These are phyloP conservation scores for Venturia nashicola DNA, from an alignment of 2,329 filamentous ascomycete genomes.

Conservation along the genomic window DNA sequence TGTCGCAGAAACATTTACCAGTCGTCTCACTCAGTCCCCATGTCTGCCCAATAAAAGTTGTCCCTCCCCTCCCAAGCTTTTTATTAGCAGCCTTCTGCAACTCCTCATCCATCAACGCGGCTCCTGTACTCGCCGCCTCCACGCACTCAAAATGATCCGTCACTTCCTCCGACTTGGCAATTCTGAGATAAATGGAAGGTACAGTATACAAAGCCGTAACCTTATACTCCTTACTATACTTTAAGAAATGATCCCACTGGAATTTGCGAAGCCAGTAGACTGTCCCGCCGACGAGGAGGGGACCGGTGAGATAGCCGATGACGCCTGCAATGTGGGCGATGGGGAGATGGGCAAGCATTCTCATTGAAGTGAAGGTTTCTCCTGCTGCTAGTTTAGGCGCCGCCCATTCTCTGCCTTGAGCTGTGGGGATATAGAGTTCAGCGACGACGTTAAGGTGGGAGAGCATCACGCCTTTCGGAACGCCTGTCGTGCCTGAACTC, in stretches of 20 bases:
- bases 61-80: constrained; percentile 32
- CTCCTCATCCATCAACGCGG: constrained; percentile 43
- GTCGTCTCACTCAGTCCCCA: constrained; percentile 12
- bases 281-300: constrained; percentile 23
- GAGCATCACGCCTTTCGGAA: constrained; percentile 34
- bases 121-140: constrained; percentile 37
- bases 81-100: constrained; percentile 38
- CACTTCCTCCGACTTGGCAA: constrained; percentile 44
- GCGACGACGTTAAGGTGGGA: constrained; percentile 33
- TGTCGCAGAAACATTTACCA: neutral
- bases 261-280: constrained; percentile 54
- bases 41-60: constrained; percentile 7
- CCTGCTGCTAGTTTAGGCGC: constrained; percentile 9
- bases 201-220: constrained; percentile 47
- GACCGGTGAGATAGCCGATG: constrained; percentile 33
- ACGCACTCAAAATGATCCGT: constrained; percentile 43
- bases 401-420: constrained; percentile 16
- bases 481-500: constrained; percentile 34
- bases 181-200: constrained; percentile 47
- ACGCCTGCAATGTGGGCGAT: constrained; percentile 36
- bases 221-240: constrained; percentile 35
- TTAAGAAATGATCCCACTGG: constrained; percentile 42
- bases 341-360: constrained; percentile 33
- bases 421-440: constrained; percentile 23
- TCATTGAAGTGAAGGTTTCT: neutral